phyloP scores from a whole-genome alignment of 768 basidiomycete species.

The Auricularia heimuer region DNA sequence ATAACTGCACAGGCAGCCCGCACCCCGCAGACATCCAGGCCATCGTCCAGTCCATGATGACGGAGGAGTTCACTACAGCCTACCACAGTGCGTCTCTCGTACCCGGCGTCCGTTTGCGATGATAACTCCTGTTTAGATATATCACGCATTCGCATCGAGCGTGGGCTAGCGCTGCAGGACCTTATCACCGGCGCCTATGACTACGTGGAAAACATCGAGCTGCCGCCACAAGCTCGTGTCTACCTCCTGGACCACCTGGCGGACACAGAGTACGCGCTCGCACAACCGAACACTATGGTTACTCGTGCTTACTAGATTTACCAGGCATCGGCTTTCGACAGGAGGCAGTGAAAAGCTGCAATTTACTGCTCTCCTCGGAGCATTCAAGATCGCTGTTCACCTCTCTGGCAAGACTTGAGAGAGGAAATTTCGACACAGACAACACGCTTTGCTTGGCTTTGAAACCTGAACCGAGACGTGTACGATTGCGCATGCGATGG shows the following conservation, averaged over 20 bases:
- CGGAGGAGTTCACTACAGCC: conserved; percentile 88
- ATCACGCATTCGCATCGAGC: conserved; percentile 74
- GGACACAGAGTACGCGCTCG: conserved; percentile 74
- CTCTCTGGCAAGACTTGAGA: neutral
- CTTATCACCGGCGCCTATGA: conserved; percentile 87
- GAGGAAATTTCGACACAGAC: no score
- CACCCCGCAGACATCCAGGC: conserved; percentile 91
- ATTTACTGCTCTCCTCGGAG: conserved; percentile 79
- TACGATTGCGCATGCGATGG: neutral
- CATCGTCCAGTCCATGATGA: conserved; percentile 91
- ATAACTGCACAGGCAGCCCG: conserved; percentile 94
- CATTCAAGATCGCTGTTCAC: conserved; percentile 89
- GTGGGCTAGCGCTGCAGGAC: conserved; percentile 92
- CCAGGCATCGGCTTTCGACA: conserved; percentile 80
- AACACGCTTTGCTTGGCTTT: no score
- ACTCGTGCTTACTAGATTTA: neutral
- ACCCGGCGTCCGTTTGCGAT: neutral
- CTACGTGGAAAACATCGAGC: conserved; percentile 74
- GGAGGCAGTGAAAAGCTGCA: conserved; percentile 95
- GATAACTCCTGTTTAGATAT: conserved; percentile 52
- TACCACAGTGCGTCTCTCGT: conserved; percentile 53
- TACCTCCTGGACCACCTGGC: conserved; percentile 90
- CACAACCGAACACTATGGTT: neutral
- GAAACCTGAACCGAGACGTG: neutral
- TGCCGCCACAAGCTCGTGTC: conserved; percentile 76